phyloP scores from a whole-genome alignment of 1,284 basidiomycete species.

The Hemileia vastatrix region DNA sequence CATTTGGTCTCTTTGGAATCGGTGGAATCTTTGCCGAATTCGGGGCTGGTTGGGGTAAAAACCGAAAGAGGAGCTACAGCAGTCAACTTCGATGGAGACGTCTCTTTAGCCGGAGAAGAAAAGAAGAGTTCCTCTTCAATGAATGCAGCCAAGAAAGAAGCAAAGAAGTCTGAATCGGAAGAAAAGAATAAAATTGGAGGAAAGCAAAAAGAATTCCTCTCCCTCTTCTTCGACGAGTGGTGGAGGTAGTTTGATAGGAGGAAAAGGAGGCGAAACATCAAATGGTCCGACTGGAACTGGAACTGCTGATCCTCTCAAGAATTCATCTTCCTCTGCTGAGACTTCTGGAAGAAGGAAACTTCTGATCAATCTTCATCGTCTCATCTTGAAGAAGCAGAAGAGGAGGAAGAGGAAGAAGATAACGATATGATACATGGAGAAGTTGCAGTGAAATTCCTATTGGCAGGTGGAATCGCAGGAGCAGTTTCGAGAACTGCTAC shows the following conservation, averaged over 20 bases:
- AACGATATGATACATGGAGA: slow-evolving; percentile 36
- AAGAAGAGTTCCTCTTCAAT: slow-evolving; percentile 27
- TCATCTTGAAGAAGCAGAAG: slow-evolving; percentile 16
- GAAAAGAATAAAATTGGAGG: slow-evolving; percentile 4
- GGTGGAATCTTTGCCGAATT: slow-evolving; percentile 43
- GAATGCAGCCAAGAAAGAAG: slow-evolving; percentile 29
- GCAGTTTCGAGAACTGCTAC: slow-evolving; percentile 88
- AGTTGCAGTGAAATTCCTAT: slow-evolving; percentile 41
- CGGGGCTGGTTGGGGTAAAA: slow-evolving; percentile 36
- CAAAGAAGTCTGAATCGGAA: slow-evolving; percentile 28
- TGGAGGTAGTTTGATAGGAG: too few species aligned
- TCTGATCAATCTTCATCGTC: too few species aligned
- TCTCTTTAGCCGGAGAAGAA: slow-evolving; percentile 37
- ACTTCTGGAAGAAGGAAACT: too few species aligned
- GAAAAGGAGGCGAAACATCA: too few species aligned
- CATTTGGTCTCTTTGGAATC: slow-evolving; percentile 40
- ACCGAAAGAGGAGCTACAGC: slow-evolving; percentile 37
- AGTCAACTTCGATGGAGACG: slow-evolving; percentile 40
- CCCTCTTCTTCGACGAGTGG: too few species aligned
- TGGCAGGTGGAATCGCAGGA: slow-evolving; percentile 37
- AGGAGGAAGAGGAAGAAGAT: slow-evolving; percentile 37
- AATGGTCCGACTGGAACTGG: too few species aligned
- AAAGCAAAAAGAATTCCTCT: neutral
- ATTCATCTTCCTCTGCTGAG: too few species aligned
- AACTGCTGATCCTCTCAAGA: too few species aligned